Percentiles rank a stretch among this genome's conserved stretches.
These are phyloP conservation scores for Prunus campanulata DNA, from an alignment of 306 rosid species.

Conservation along the genomic window DNA sequence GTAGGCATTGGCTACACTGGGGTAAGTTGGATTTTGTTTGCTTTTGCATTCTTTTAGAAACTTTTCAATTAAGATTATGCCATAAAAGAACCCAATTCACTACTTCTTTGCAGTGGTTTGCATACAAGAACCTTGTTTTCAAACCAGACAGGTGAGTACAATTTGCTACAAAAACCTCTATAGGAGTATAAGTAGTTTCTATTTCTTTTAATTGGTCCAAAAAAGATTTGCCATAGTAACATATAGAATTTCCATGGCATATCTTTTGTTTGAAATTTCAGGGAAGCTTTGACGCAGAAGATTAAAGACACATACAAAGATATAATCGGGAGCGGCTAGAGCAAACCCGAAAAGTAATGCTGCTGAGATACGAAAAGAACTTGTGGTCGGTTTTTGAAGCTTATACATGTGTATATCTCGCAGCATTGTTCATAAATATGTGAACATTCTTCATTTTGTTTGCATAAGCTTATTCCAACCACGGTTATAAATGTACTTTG, in stretches of 20 bases:
- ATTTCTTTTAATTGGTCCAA: not conserved
- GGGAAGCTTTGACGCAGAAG: constrained; percentile 63
- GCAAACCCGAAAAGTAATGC: constrained; percentile 19
- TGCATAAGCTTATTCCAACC: constrained; percentile 38
- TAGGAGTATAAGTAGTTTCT: not conserved
- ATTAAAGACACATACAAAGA: constrained; percentile 58
- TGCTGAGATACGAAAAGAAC: constrained; percentile 34
- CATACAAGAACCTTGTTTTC: constrained; percentile 65
- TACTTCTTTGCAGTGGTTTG: constrained; percentile 68
- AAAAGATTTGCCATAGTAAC: not conserved
- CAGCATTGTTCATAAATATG: constrained; percentile 37
- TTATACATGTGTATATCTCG: constrained; percentile 13
- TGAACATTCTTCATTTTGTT: constrained; percentile 36
- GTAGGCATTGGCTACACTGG: constrained; percentile 91
- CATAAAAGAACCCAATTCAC: not conserved
- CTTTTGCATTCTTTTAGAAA: not conserved
- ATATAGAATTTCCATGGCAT: not conserved
- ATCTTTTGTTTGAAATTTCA: constrained; percentile 33
- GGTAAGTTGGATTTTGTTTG: constrained; percentile 44
- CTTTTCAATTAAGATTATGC: not conserved
- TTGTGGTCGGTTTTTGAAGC: constrained; percentile 27
- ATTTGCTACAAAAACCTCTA: not conserved
- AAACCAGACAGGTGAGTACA: constrained; percentile 71
- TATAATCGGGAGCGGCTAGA: constrained; percentile 69
- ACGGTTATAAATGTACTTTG: constrained; percentile 27